Conservation (phyloP, 371 early-diverging fungal genomes). For the Mycotypha africana region DNA sequence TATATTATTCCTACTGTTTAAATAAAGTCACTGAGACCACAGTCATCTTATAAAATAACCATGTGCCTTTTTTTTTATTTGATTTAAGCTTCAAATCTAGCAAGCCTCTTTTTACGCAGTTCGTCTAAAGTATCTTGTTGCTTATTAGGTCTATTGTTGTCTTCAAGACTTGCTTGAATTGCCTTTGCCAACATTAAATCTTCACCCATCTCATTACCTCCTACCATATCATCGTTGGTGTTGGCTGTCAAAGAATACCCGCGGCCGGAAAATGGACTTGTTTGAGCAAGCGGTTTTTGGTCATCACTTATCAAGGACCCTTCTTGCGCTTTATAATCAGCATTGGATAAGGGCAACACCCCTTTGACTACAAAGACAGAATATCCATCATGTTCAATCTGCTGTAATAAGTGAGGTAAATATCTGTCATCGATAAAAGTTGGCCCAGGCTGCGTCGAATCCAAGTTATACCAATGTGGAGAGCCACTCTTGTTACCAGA, state of each 20-base stretch:
- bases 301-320: too few species aligned
- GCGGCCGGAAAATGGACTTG: conserved; percentile 20
- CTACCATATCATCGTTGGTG: neutral
- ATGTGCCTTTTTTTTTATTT: too few species aligned
- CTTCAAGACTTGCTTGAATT: conserved; percentile 30
- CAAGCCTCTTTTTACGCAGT: conserved; percentile 28
- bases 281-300: conserved; percentile 9
- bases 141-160: neutral
- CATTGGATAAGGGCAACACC: conserved; percentile 10
- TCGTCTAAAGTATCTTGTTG: conserved; percentile 24
- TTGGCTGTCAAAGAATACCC: conserved; percentile 20
- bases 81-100: conserved; percentile 21
- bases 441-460: conserved; percentile 49
- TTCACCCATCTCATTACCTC: conserved; percentile 19
- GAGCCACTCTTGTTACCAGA: too few species aligned
- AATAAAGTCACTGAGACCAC: too few species aligned
- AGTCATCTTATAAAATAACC: too few species aligned
- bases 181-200: conserved; percentile 25
- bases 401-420: conserved; percentile 56
- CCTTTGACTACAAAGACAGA: conserved; percentile 37
- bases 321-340: conserved; percentile 19
- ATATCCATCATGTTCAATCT: conserved; percentile 55
- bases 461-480: conserved; percentile 76
- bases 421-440: conserved; percentile 60
- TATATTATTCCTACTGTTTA: too few species aligned